phyloP scores from a whole-genome alignment of 1,139 yeast genomes.

The Saccharomycopsis phalli region DNA sequence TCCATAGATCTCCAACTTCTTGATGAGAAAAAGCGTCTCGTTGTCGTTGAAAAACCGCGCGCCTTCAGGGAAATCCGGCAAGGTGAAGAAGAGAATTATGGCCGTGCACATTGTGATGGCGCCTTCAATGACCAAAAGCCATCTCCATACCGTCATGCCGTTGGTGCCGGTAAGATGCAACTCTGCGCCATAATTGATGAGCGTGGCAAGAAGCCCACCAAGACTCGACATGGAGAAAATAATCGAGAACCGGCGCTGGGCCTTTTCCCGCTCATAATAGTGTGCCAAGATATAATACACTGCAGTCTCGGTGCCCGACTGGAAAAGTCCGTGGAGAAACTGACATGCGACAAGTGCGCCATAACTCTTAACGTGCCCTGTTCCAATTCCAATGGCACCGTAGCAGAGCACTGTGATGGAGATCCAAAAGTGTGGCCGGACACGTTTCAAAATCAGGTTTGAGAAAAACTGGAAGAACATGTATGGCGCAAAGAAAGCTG shows the following conservation, averaged over 20 bases:
- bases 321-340: constrained; percentile 13
- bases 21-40: constrained; percentile 20
- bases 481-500: constrained; percentile 59
- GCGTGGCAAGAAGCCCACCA: background rate
- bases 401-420: constrained; percentile 22
- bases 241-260: constrained; percentile 6
- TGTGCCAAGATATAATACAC: constrained; percentile 39
- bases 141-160: constrained; percentile 51
- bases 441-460: constrained; percentile 48
- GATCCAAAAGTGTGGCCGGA: constrained; percentile 46
- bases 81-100: constrained; percentile 43
- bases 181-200: background rate
- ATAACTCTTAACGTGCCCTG: constrained; percentile 43
- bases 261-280: constrained; percentile 8
- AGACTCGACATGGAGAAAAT: constrained; percentile 5
- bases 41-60: constrained; percentile 32
- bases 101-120: constrained; percentile 51
- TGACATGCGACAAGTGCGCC: constrained; percentile 9
- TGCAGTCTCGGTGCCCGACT: constrained; percentile 12
- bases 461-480: constrained; percentile 57
- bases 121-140: constrained; percentile 70
- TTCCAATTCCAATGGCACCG: constrained; percentile 57
- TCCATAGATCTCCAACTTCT: constrained; percentile 30
- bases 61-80: constrained; percentile 64
- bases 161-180: constrained; percentile 31